Evolutionary conservation across 2,329 filamentous ascomycete species (phyloP).

Genomic region (Daldinia sp.): DNA sequence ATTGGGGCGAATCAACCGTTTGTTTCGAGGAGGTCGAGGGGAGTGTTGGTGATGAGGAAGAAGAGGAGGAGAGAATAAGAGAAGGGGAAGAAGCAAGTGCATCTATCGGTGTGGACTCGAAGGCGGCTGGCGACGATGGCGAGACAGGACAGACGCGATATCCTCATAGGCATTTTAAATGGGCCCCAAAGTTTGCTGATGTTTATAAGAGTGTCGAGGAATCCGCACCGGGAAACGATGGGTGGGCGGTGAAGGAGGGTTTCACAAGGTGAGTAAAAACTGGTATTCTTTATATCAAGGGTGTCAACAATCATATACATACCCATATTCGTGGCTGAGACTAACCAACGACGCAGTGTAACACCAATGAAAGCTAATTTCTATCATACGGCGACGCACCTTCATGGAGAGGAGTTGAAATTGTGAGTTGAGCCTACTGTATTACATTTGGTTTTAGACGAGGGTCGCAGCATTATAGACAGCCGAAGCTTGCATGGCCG

Average conservation of each 20-base stretch:
- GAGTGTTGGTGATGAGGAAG: conserved; percentile 67
- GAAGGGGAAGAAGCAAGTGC: conserved; percentile 58
- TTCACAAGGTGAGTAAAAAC: conserved; percentile 73
- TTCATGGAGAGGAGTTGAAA: conserved; percentile 76
- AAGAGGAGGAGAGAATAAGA: conserved; percentile 78
- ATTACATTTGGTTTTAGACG: conserved; percentile 36
- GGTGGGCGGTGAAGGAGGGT: conserved; percentile 89
- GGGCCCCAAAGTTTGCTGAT: conserved; percentile 87
- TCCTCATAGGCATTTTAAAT: conserved; percentile 90
- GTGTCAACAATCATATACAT: neutral
- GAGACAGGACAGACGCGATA: conserved; percentile 58
- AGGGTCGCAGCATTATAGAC: conserved; percentile 34
- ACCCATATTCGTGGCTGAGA: neutral
- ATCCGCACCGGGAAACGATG: conserved; percentile 83
- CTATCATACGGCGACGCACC: conserved; percentile 73
- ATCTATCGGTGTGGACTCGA: conserved; percentile 33
- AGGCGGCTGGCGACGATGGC: conserved; percentile 33
- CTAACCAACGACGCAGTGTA: conserved; percentile 63
- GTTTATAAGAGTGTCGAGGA: conserved; percentile 88
- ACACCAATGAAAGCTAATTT: conserved; percentile 94
- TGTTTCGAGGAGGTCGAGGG: conserved; percentile 85
- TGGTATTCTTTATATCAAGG: neutral
- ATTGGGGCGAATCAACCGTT: conserved; percentile 81
- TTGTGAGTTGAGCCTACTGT: conserved; percentile 71
- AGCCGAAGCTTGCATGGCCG: conserved; percentile 27